These are phyloP conservation scores for Termitomyces sp. DNA, from an alignment of 768 basidiomycete genomes.

Conservation along the genomic window DNA sequence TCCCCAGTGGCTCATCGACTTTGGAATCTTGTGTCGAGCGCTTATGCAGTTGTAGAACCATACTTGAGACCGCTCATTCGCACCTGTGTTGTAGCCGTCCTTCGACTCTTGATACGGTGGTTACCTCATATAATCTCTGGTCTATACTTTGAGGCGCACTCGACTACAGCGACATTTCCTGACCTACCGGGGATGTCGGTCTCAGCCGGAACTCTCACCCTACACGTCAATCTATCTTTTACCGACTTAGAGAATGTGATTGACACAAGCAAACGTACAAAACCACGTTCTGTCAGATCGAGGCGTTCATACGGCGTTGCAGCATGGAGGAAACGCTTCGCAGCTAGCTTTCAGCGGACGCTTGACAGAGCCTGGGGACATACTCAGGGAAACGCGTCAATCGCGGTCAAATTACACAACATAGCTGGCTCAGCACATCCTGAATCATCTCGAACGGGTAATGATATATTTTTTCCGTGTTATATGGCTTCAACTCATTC, in stretches of 20 bases:
- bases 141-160: constrained; percentile 64
- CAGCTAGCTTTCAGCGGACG: constrained; percentile 57
- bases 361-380: constrained; percentile 68
- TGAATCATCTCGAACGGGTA: constrained; percentile 25
- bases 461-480: constrained; percentile 7
- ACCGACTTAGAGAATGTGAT: constrained; percentile 41
- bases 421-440: constrained; percentile 37
- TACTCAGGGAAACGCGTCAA: constrained; percentile 52
- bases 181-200: constrained; percentile 51
- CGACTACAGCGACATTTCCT: constrained; percentile 46
- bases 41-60: constrained; percentile 52
- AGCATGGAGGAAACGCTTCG: constrained; percentile 62
- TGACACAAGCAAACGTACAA: constrained; percentile 18
- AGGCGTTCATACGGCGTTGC: constrained; percentile 45
- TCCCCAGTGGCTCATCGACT: constrained; percentile 39
- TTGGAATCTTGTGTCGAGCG: constrained; percentile 33
- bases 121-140: constrained; percentile 68
- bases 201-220: constrained; percentile 42
- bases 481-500: neutral
- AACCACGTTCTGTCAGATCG: constrained; percentile 16
- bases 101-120: constrained; percentile 59
- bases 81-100: constrained; percentile 44
- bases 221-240: constrained; percentile 56
- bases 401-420: constrained; percentile 46
- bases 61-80: constrained; percentile 61